Evolutionary conservation across 2,329 filamentous ascomycete species (phyloP).

Genomic region (Lecanosticta acicola): DNA sequence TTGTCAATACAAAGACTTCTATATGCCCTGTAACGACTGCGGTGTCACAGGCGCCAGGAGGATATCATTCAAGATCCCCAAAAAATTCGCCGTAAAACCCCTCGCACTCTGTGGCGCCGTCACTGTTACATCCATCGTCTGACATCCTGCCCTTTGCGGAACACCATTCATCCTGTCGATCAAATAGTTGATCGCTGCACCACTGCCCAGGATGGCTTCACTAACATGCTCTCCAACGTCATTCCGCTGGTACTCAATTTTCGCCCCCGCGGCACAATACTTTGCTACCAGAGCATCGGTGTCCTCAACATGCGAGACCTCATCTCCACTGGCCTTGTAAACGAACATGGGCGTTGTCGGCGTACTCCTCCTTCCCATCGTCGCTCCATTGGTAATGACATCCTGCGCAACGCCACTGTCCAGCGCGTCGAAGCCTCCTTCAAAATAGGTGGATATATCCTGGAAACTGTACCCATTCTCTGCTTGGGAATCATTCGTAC

Average conservation of each 20-base stretch:
- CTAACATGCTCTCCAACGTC: slow-evolving; percentile 35
- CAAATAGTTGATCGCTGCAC: slow-evolving; percentile 2
- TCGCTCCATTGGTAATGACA: slow-evolving; percentile 25
- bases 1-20: too few relatives aligned
- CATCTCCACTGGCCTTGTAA: slow-evolving; percentile 45
- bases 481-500: slow-evolving; percentile 16
- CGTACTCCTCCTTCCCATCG: slow-evolving; percentile 33
- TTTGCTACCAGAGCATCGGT: slow-evolving; percentile 39
- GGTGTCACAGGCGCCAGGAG: slow-evolving; percentile 1
- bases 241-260: slow-evolving; percentile 41
- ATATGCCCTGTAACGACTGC: neutral
- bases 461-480: slow-evolving; percentile 29
- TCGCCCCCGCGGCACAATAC: slow-evolving; percentile 37
- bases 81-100: neutral
- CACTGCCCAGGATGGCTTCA: slow-evolving; percentile 45
- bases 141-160: slow-evolving; percentile 1
- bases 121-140: slow-evolving; percentile 1
- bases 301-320: slow-evolving; percentile 38
- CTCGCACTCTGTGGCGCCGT: neutral
- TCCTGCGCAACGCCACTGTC: slow-evolving; percentile 18
- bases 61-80: neutral
- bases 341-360: slow-evolving; percentile 44
- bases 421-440: slow-evolving; percentile 26
- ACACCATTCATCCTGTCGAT: slow-evolving; percentile 3
- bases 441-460: slow-evolving; percentile 39